Evolutionary conservation across 2,329 filamentous ascomycete genomes (phyloP), one percentile per base, ranked within the genome.

Genomic region (Penicillium freii): DNA sequence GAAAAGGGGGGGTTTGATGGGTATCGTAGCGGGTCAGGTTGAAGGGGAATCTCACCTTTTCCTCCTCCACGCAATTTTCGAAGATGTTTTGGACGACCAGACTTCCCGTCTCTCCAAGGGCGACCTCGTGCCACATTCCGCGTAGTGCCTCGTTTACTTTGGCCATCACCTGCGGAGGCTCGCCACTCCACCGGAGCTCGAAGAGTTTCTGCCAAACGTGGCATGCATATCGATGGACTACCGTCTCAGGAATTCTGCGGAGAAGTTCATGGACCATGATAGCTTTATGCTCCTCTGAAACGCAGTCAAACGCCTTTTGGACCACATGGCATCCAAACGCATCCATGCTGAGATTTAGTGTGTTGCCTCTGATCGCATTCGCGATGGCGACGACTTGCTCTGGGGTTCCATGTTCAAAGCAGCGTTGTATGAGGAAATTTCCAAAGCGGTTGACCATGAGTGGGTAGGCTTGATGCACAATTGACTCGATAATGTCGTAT

Each of bases 121-220:
- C 95, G 62, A 99, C 94, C 71, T 99, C 93, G 71, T 97, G 92
- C 94, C 94, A 99, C 92, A 97, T 97, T 58, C 93, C 93, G 58
- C 86, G 85, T 54, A 99, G 84, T 59, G 94, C 90, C 67, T 97
- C 92, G 70, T 99, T 99, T 77, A 99, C 95, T 69, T 91, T 96
- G 69, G 90, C 90, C 94, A 99, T 99, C 77, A 99, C 96, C 75
- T 97, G 92, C 25, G 94, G 94, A 42, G 94, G 94, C 39, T 92
- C 90, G 68, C 92, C 89, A 62, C 87, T 91, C 94, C 94, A 99
- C 70, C 94, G 89, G 66, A 99, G 85, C 76, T 99, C 94, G 73
- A 99, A 99, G 29, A 99, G 85, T 81, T 99, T 99, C 80, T 99
- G 94, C 94, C 94, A 99, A 62, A 99, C 94, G 75, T 99, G 94